These are phyloP conservation scores for Wickerhamomyces bovis DNA, from an alignment of 805 yeast genomes.

Conservation along the genomic window DNA sequence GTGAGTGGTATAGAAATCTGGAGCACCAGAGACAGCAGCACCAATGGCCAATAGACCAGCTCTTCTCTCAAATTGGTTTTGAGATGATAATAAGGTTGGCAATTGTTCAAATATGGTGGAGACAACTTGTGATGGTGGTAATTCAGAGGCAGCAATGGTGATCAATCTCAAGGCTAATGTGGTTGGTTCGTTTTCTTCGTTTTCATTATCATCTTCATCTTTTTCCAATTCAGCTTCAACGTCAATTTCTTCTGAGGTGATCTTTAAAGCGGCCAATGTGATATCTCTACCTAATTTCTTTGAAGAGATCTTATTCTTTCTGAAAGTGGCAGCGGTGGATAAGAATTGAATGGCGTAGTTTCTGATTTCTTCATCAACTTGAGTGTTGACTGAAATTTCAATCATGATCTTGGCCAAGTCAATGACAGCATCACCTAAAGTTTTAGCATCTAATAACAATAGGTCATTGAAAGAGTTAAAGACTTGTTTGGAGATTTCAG, in stretches of 20 bases:
- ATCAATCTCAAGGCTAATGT: conserved; percentile 75
- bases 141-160: conserved; percentile 69
- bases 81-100: conserved; percentile 49
- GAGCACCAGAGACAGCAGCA: conserved; percentile 86
- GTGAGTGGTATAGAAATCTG: conserved; percentile 80
- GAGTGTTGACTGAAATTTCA: conserved; percentile 62
- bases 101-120: conserved; percentile 67
- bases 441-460: conserved; percentile 65
- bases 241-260: conserved; percentile 80
- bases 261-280: conserved; percentile 63
- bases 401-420: conserved; percentile 67
- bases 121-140: conserved; percentile 92
- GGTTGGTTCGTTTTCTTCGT: conserved; percentile 81
- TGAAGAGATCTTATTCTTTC: conserved; percentile 73
- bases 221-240: conserved; percentile 67
- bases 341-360: conserved; percentile 79
- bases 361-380: conserved; percentile 76
- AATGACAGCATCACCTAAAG: conserved; percentile 70
- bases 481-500: conserved; percentile 62
- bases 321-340: conserved; percentile 68
- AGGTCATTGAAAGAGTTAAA: conserved; percentile 84
- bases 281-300: conserved; percentile 81
- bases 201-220: conserved; percentile 87
- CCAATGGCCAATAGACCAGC: conserved; percentile 81
- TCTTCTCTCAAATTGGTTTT: conserved; percentile 75